Base-by-base conservation (phyloP, 345 rosid genomes). In the Brassica juncea region DNA sequence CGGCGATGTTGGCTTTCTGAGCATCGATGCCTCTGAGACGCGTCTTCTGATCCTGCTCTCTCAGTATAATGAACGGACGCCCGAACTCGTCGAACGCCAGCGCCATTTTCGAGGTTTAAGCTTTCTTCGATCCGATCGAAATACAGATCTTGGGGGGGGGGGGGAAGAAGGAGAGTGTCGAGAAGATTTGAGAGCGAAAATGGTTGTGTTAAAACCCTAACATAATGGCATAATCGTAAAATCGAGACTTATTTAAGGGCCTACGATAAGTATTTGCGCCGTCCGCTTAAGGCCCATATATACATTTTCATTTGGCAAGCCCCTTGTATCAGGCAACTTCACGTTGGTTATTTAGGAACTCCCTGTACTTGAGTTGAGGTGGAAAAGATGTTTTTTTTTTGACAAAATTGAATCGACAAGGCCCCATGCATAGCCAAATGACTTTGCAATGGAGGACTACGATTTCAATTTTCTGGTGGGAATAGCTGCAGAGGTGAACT, bases 1-100 rank as follows among this genome's bases (percentile, higher is more conserved):
- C 96, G 68, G 99, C 85, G 21, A 93, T 87, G 86, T 92, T 94
- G 76, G 97, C 88, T 68, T 87, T 92, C 79, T 94, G 94, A 66
- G 97, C 96, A 74, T 94, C 93, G 81, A 92, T 86, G 63, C 97
- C 96, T 2, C 91, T 70, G 74, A 88, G 80, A 66, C 97, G 84
- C 21, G 86, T 76, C 84, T 89, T 90, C 64, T 87, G 89, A 15
- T 87, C 94, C 70, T 88, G 91, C 82, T 89, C 89, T 66, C 81
- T 88, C 27, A 89, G 49, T 4, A 91, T 86, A n/a, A 88, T 84
- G 80, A 91, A 91, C 42, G 96, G 94, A 66, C 96, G 81, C 2
- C 96, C 97, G 65, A 25, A 94, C 89, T 94, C 96, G 70, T 94
- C 97, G 84, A 44, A 44, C 31, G 99, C 99, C 55, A 95, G 54